These are phyloP conservation scores for Candida insectalens DNA, from an alignment of 805 yeast genomes.

Conservation along the genomic window DNA sequence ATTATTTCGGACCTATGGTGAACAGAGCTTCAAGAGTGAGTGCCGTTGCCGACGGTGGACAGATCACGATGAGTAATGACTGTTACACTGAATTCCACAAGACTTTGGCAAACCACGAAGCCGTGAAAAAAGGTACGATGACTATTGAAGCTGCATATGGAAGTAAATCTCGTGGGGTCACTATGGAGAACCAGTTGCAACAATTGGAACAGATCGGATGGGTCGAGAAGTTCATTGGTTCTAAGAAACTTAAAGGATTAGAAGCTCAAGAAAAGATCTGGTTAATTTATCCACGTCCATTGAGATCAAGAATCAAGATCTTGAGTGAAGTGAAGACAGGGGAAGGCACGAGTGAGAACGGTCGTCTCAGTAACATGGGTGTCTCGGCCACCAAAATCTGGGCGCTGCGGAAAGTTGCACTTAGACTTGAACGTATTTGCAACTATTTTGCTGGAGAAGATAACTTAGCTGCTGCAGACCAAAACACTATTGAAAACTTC, in stretches of 20 bases:
- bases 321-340: too few relatives aligned
- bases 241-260: slow-evolving; percentile 82
- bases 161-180: slow-evolving; percentile 24
- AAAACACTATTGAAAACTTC: slow-evolving; percentile 3
- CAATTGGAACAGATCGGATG: slow-evolving; percentile 64
- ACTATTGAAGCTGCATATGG: slow-evolving; percentile 32
- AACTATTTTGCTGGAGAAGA: slow-evolving; percentile 38
- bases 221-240: slow-evolving; percentile 63
- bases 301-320: slow-evolving; percentile 51
- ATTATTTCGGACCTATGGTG: slow-evolving; percentile 97
- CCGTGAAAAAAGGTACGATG: slow-evolving; percentile 22
- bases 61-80: slow-evolving; percentile 78
- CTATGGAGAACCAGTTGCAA: slow-evolving; percentile 55
- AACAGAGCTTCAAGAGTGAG: slow-evolving; percentile 89
- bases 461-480: slow-evolving; percentile 16
- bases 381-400: slow-evolving; percentile 20
- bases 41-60: slow-evolving; percentile 98
- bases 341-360: slow-evolving; percentile 25
- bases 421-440: slow-evolving; percentile 50
- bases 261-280: slow-evolving; percentile 89
- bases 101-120: slow-evolving; percentile 38
- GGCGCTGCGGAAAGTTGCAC: slow-evolving; percentile 41
- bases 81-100: slow-evolving; percentile 63
- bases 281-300: slow-evolving; percentile 58
- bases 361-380: slow-evolving; percentile 22